Evolutionary conservation across 352 stramenopile genomes (phyloP).

Genomic region (Ophiocytium majus): DNA sequence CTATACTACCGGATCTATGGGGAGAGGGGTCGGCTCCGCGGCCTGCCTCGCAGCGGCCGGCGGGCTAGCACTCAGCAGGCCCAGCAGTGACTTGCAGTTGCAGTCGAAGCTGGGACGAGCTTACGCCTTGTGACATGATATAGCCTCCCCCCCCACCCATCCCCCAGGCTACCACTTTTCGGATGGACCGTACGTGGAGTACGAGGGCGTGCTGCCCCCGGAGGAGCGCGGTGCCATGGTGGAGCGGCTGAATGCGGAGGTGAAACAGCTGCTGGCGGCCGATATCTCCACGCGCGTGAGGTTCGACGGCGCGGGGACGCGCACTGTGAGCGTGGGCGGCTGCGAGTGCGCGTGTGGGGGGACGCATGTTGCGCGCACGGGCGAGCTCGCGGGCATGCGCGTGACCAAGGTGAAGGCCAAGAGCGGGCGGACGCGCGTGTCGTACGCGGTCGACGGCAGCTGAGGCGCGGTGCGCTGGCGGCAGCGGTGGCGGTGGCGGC

Average conservation of each 20-base stretch:
- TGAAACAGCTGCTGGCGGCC: slow-evolving; percentile 52
- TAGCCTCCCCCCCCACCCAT: slow-evolving; percentile 65
- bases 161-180: slow-evolving; percentile 80
- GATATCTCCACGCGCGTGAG: slow-evolving; percentile 25
- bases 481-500: too few relatives aligned
- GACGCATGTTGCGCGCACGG: slow-evolving; percentile 69
- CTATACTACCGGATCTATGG: too few relatives aligned
- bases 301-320: slow-evolving; percentile 24
- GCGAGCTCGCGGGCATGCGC: slow-evolving; percentile 61
- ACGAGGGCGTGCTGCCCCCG: slow-evolving; percentile 51
- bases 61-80: too few relatives aligned
- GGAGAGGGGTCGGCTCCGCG: too few relatives aligned
- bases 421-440: slow-evolving; percentile 68
- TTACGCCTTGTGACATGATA: slow-evolving; percentile 19
- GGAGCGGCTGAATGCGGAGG: slow-evolving; percentile 61
- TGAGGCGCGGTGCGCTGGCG: too few relatives aligned
- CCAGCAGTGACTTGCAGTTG: too few relatives aligned
- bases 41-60: too few relatives aligned
- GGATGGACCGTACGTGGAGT: slow-evolving; percentile 69
- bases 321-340: slow-evolving; percentile 67
- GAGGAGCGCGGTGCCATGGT: slow-evolving; percentile 61
- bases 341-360: slow-evolving; percentile 71
- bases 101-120: too few relatives aligned
- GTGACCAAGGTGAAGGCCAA: slow-evolving; percentile 71
- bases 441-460: slow-evolving; percentile 62